Evolutionary conservation across 495 filamentous ascomycete genomes (phyloP).

Genomic region (Pyrenopolyporus hunteri): DNA sequence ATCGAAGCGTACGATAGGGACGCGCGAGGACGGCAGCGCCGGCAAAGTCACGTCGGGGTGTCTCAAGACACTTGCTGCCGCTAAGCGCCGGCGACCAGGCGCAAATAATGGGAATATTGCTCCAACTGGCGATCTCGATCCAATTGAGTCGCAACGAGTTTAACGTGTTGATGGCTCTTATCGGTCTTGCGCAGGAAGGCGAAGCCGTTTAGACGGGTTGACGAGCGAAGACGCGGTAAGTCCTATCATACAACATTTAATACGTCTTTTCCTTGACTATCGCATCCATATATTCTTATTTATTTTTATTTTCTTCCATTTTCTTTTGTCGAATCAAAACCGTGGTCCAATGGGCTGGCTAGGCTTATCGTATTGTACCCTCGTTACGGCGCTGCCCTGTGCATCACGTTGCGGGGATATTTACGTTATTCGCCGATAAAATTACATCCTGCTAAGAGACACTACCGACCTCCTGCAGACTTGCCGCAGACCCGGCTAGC

Average conservation of each 20-base stretch:
- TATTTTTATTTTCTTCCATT: not conserved
- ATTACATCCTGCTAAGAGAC: constrained; percentile 30
- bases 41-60: constrained; percentile 64
- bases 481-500: constrained; percentile 54
- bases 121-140: constrained; percentile 59
- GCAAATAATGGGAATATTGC: constrained; percentile 73
- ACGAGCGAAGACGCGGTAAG: constrained; percentile 88
- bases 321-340: constrained; percentile 19
- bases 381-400: constrained; percentile 32
- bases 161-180: constrained; percentile 86
- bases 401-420: constrained; percentile 43
- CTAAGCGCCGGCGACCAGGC: constrained; percentile 67
- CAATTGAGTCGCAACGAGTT: constrained; percentile 79
- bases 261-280: constrained; percentile 6
- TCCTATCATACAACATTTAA: constrained; percentile 15
- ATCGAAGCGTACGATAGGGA: constrained; percentile 77
- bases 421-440: constrained; percentile 41
- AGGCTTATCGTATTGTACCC: constrained; percentile 36
- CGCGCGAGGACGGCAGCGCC: constrained; percentile 64
- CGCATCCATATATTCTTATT: too few relatives aligned
- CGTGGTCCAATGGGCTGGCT: constrained; percentile 28
- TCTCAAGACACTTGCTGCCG: constrained; percentile 71
- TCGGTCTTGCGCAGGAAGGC: constrained; percentile 88
- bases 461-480: constrained; percentile 43
- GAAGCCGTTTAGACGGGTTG: constrained; percentile 93